Base-by-base conservation (phyloP, 345 rosid genomes). In the Corchorus capsularis region DNA sequence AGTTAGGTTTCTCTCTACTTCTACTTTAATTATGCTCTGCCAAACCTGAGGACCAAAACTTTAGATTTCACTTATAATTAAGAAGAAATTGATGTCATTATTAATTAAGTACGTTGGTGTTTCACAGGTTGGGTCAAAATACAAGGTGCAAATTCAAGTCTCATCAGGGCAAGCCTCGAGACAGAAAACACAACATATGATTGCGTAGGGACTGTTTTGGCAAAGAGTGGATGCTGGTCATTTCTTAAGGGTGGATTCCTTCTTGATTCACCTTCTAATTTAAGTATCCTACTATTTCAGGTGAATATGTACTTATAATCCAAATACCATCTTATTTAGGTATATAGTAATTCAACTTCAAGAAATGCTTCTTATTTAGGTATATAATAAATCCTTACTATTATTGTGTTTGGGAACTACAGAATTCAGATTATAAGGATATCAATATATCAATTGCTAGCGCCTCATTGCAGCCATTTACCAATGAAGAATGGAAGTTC, bases 211-310 rank as follows among this genome's bases (percentile, higher is more conserved):
- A 89, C 88, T 77, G 95, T 88, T 34, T 19, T 86, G 32, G 97
- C 93, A 0, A 81, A 82, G 67, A 69, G n/a, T 60, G 97, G 92
- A 49, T 94, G 98, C 78, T 94, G 98, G 98, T 93, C 98, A 35
- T 94, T 93, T 83, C 97, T 94, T 77, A 94, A 94, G 78, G 98
- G 98, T 19, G 98, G 98, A 32, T 94, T 93, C 74, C 55, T 82
- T 75, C 87, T 91, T 49, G 64, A 85, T 69, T 83, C 88, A 22
- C 83, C 94, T 37, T 89, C 91, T 35, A 77, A 72, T 41, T 74
- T 76, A 41, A 78, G 97, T 45, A 66, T 80, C 2, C 75, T 94
- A 50, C 79, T 81, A 68, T 86, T 93, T 74, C 84, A 87, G 91
- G 96, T 92, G 46, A 50, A 49, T n/a, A n/a, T n/a, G n/a, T n/a